Conservation (phyloP, 78 protist genomes). For the Pigoraptor vietnamica region DNA sequence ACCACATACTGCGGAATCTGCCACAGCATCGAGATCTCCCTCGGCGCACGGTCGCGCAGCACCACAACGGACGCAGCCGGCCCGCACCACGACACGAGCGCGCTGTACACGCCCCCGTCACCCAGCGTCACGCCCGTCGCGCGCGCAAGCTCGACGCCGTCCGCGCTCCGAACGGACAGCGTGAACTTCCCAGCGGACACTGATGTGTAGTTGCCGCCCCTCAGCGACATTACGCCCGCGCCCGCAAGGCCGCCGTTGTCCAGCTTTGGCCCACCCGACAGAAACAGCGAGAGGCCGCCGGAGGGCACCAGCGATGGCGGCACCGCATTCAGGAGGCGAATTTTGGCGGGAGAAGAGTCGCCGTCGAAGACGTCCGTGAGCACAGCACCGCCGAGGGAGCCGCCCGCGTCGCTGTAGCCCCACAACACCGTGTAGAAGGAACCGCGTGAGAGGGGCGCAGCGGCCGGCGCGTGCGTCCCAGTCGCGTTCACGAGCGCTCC, state of each 20-base stretch:
- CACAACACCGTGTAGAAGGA: neutral
- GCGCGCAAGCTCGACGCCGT: neutral
- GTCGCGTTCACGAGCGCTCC: no score
- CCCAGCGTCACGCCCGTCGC: neutral
- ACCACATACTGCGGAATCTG: constrained; percentile 55
- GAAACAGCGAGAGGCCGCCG: neutral
- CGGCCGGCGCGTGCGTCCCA: neutral
- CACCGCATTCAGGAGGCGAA: neutral
- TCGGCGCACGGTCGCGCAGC: neutral
- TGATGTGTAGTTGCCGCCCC: neutral
- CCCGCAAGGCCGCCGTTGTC: neutral
- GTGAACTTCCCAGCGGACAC: neutral
- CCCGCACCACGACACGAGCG: neutral
- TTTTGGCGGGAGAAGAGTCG: neutral
- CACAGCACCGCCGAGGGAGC: neutral
- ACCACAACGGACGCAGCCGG: constrained; percentile 1
- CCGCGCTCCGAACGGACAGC: neutral
- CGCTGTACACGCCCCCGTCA: neutral
- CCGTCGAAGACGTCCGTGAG: neutral
- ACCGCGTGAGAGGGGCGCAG: neutral
- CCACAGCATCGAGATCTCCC: neutral
- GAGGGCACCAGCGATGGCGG: neutral
- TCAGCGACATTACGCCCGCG: neutral
- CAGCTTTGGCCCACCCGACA: neutral
- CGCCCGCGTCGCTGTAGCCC: neutral